Evolutionary conservation across 805 yeast genomes (phyloP).

Genomic region (Candida yuanshanica): DNA sequence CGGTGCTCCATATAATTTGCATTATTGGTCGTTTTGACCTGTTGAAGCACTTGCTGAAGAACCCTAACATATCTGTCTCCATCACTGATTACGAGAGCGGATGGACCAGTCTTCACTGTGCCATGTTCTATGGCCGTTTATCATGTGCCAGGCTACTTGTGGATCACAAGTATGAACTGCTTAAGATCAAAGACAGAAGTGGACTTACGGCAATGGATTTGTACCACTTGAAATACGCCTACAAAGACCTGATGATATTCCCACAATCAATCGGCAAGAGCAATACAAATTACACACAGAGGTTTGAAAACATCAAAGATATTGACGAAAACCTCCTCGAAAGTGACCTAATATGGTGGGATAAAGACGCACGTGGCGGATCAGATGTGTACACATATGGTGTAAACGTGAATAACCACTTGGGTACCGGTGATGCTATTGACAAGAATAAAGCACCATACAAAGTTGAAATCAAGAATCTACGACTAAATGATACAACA

Average conservation of each 20-base stretch:
- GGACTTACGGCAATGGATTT: slow-evolving; percentile 71
- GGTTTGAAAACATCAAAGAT: slow-evolving; percentile 6
- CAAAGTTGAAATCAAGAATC: slow-evolving; percentile 26
- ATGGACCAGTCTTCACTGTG: slow-evolving; percentile 76
- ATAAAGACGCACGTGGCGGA: slow-evolving; percentile 40
- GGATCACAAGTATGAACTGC: slow-evolving; percentile 28
- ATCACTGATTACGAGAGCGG: slow-evolving; percentile 67
- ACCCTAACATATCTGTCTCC: slow-evolving; percentile 38
- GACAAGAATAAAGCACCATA: slow-evolving; percentile 40
- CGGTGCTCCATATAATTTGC: slow-evolving; percentile 53
- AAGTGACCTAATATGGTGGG: slow-evolving; percentile 34
- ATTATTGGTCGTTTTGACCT: slow-evolving; percentile 42
- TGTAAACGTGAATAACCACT: slow-evolving; percentile 51
- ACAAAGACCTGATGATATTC: slow-evolving; percentile 36
- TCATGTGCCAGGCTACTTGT: slow-evolving; percentile 45
- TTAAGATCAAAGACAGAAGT: slow-evolving; percentile 61
- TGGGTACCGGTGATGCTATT: slow-evolving; percentile 63
- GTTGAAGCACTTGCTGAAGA: slow-evolving; percentile 40
- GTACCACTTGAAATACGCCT: slow-evolving; percentile 30
- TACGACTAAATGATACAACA: slow-evolving; percentile 8
- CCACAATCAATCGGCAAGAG: slow-evolving; percentile 33
- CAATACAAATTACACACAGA: slow-evolving; percentile 17
- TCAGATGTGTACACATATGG: slow-evolving; percentile 59
- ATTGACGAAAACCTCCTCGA: not conserved
- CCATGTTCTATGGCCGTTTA: slow-evolving; percentile 52